Evolutionary conservation across 176 grass and related monocot genomes (phyloP), one percentile per base, ranked within the genome.

Genomic region (Melocanna baccifera): DNA sequence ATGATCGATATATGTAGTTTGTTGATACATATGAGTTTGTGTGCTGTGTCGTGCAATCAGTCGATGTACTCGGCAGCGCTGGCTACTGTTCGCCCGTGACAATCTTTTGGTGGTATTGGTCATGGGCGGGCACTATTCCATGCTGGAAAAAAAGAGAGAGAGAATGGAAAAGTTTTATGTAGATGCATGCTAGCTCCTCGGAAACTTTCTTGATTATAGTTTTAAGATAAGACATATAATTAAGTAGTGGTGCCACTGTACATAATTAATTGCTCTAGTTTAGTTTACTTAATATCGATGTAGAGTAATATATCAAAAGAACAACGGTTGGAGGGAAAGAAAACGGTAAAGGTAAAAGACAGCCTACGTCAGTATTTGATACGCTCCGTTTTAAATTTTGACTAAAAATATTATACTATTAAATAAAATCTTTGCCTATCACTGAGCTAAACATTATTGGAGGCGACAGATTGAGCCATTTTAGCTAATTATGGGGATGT

Each of bases 51-150:
- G 65, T 78, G 88, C 88, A 83, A 86, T 86, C 88, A 90, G 88
- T 77, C 79, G 45, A 41, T 58, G 73, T 82, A 90, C 88, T 43
- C 47, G 20, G 46, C 84, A 77, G 79, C 73, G 68, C 58, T 7
- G n/a, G 23, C 40, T 78, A 90, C 84, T 90, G 75, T 87, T 90
- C 75, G 18, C 69, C 84, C 84, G 89, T 90, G 89, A 90, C 59
- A 51, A 62, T 52, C 40, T 83, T 90, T 90, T 83, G 84, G 87
- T 83, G 58, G 79, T 78, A 86, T 83, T 55, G 57, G 83, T 86
- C 78, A 71, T 78, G 83, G 65, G 56, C 72, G 42, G 55, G 78
- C 83, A 86, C 66, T 90, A 90, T 90, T 90, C 72, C 78, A 82
- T 86, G 83, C 64, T 70, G 70, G 6, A 13, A 13, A 59, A 42